Conservation (phyloP, 441 rosid species). For the Jatropha podagrica region DNA sequence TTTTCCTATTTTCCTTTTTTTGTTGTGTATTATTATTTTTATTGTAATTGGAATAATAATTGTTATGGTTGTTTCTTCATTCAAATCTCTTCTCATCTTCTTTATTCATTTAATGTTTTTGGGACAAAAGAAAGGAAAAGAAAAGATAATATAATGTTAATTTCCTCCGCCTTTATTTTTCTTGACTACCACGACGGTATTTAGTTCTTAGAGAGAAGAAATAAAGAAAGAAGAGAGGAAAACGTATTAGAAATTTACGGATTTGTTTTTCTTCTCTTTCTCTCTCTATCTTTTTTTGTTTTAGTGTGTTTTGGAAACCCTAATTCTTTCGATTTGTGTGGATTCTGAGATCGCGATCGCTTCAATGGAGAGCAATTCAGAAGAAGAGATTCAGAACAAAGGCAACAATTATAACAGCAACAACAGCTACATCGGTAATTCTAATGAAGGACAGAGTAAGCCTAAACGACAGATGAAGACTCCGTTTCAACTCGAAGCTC, state of each 20-base stretch:
- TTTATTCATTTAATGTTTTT: background rate
- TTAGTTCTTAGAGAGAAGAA: constrained; percentile 20
- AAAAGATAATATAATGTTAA: constrained; percentile 19
- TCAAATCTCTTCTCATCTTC: constrained; percentile 15
- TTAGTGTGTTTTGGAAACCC: constrained; percentile 40
- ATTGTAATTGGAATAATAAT: background rate
- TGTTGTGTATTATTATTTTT: constrained; percentile 21
- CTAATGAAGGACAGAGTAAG: constrained; percentile 53
- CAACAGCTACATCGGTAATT: constrained; percentile 20
- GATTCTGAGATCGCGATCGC: constrained; percentile 16
- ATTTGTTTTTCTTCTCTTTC: background rate
- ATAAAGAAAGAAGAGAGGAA: background rate
- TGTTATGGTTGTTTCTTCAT: background rate
- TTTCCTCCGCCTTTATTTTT: constrained; percentile 34
- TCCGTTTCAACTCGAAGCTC: constrained; percentile 82
- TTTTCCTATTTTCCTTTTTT: constrained; percentile 5
- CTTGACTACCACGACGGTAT: constrained; percentile 47
- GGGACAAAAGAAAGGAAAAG: background rate
- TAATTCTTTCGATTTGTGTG: constrained; percentile 25
- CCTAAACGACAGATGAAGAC: constrained; percentile 99
- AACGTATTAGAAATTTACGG: background rate
- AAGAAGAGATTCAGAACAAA: constrained; percentile 45
- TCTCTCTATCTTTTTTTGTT: background rate
- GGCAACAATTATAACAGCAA: background rate
- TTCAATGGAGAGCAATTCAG: constrained; percentile 61